Evolutionary conservation across 768 basidiomycete species (phyloP).

Genomic region (Leccinum imitatum): DNA sequence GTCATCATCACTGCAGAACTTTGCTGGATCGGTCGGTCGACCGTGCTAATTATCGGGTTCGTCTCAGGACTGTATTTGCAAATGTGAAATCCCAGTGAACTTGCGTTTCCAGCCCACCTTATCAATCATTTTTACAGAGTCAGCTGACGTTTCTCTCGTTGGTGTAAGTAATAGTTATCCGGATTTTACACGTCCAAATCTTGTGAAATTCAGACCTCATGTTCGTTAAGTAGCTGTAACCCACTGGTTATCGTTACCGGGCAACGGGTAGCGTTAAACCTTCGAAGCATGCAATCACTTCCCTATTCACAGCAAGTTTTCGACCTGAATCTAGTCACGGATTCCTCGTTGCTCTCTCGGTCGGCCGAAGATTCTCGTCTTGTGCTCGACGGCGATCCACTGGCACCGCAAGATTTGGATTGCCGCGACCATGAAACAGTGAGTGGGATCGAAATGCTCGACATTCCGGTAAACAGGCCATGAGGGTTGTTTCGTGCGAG

Average conservation of each 20-base stretch:
- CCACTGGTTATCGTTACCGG: conserved; percentile 14
- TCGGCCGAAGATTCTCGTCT: neutral
- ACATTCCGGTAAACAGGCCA: neutral
- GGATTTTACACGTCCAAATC: neutral
- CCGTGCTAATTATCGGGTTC: too few relatives aligned
- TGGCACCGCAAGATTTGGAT: neutral
- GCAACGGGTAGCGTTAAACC: conserved; percentile 19
- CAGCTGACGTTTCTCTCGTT: too few relatives aligned
- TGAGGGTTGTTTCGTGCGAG: neutral
- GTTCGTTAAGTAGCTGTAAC: neutral
- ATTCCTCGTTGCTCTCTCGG: neutral
- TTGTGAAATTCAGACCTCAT: neutral
- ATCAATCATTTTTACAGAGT: too few relatives aligned
- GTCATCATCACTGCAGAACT: too few relatives aligned
- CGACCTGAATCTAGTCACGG: neutral
- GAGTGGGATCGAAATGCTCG: neutral
- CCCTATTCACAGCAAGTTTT: neutral
- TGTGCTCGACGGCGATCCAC: neutral
- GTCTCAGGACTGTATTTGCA: too few relatives aligned
- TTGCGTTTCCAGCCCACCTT: too few relatives aligned
- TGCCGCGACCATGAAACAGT: neutral
- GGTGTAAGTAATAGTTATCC: neutral
- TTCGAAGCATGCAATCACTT: conserved; percentile 2
- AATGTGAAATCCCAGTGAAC: too few relatives aligned
- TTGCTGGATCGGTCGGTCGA: too few relatives aligned